Evolutionary conservation across 805 yeast species (phyloP).

Genomic region (Kluyveromyces siamensis): DNA sequence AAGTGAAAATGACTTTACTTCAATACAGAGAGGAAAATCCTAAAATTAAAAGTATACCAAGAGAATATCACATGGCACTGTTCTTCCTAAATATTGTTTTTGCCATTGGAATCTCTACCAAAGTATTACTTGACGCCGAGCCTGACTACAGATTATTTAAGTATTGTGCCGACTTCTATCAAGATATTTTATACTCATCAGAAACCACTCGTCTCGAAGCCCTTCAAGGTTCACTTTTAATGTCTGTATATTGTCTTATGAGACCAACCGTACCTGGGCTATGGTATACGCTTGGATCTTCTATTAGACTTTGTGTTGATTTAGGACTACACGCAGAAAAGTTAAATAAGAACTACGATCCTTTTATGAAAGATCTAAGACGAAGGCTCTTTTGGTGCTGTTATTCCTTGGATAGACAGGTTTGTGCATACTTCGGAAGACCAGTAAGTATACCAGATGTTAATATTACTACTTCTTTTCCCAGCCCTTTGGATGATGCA

Average conservation of each 20-base stretch:
- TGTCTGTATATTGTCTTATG: constrained; percentile 72
- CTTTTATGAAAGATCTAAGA: constrained; percentile 57
- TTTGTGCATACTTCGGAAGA: constrained; percentile 76
- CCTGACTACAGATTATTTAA: constrained; percentile 63
- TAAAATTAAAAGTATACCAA: constrained; percentile 47
- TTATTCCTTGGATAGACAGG: constrained; percentile 76
- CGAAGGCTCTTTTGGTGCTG: constrained; percentile 84
- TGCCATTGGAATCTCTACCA: constrained; percentile 72
- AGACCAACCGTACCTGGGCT: constrained; percentile 85
- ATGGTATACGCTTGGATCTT: constrained; percentile 85
- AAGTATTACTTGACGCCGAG: constrained; percentile 57
- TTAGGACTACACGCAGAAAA: constrained; percentile 73
- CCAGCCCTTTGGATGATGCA: constrained; percentile 68
- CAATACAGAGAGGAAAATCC: constrained; percentile 7
- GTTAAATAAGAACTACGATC: constrained; percentile 34
- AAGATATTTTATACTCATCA: constrained; percentile 49
- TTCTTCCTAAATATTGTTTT: constrained; percentile 70
- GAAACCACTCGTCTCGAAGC: constrained; percentile 53
- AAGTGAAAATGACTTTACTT: background rate
- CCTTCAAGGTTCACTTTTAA: constrained; percentile 59
- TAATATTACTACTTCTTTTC: constrained; percentile 60
- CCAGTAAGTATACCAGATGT: constrained; percentile 88
- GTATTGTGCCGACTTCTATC: constrained; percentile 50
- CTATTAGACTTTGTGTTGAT: constrained; percentile 72
- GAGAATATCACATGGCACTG: constrained; percentile 41